Base-by-base conservation (phyloP, 169 alveolate genomes). In the Plasmodium coatneyi region DNA sequence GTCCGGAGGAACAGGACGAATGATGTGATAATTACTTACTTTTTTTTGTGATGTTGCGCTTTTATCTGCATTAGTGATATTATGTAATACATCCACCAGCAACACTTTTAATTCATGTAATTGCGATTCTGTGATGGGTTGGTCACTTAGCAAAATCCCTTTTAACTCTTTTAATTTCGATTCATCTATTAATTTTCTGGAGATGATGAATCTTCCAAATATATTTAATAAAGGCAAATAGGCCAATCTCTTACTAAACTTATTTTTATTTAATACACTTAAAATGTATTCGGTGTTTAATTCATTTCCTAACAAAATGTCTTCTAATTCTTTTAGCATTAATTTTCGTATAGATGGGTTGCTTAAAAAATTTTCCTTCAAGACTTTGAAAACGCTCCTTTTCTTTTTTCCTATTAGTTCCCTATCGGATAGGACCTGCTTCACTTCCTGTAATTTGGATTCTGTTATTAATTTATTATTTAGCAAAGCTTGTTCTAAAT, bases 281-380 rank as follows among this genome's bases (percentile, higher is more conserved):
- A 76, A 76, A n/a, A 76, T 34, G 9, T 4, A 76, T 76, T 76
- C 83, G 1, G 83, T 36, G 28, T 25, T 19, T 7, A 76, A 34
- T 36, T 76, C 83, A 76, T 76, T 76, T 76, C 83, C 83, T 76
- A 76, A 25, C 5, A 76, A 28, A 76, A 76, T 36, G 22, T 76
- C 52, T 14, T 76, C 60, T 39, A 76, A 19, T 34, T 76, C 83
- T 9, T 76, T 76, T 76, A 76, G 12, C 83, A 76, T 76, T 76
- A 76, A 30, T 3, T 76, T 22, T 39, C 83, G 36, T 76, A 76
- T 76, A 0, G 46, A 76, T 30, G 32, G 83, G 70, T 76, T 76
- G 46, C 46, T 76, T 39, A 76, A 9, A 0, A 76, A 34, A 6
- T 76, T 76, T 76, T 76, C 83, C 46, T 36, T 76, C 34, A 76